Evolutionary conservation across 2,329 filamentous ascomycete species (phyloP).

Genomic region (Aspergillus proliferans): DNA sequence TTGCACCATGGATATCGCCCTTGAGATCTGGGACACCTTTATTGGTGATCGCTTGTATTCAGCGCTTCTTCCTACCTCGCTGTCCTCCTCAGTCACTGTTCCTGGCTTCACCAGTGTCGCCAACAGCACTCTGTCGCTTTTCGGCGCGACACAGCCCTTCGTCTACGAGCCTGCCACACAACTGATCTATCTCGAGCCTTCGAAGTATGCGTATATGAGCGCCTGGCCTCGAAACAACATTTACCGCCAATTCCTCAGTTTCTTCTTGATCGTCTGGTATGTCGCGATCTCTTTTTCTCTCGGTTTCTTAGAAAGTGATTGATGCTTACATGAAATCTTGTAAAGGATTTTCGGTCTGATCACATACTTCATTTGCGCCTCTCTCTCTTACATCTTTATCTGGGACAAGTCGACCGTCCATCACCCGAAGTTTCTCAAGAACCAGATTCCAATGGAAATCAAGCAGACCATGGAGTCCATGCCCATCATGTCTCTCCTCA

Average conservation of each 20-base stretch:
- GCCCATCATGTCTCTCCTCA: slow-evolving; percentile 75
- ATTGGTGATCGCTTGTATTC: slow-evolving; percentile 76
- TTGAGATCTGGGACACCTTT: slow-evolving; percentile 78
- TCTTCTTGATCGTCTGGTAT: slow-evolving; percentile 27
- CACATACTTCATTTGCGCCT: slow-evolving; percentile 76
- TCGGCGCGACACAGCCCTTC: slow-evolving; percentile 41
- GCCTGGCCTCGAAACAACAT: slow-evolving; percentile 25
- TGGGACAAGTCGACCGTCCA: slow-evolving; percentile 84
- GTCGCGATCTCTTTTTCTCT: background rate
- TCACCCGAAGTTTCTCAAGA: slow-evolving; percentile 89
- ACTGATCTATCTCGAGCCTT: slow-evolving; percentile 38
- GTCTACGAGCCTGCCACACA: slow-evolving; percentile 65
- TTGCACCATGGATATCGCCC: slow-evolving; percentile 75
- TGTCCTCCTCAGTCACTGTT: slow-evolving; percentile 49
- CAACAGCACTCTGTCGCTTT: slow-evolving; percentile 53
- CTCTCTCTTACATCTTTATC: slow-evolving; percentile 75
- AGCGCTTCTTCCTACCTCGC: slow-evolving; percentile 56
- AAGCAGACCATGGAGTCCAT: slow-evolving; percentile 66
- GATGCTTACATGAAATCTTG: background rate
- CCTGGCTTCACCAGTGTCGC: slow-evolving; percentile 47
- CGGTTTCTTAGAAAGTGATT: background rate
- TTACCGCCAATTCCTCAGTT: slow-evolving; percentile 18
- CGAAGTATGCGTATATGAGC: slow-evolving; percentile 21
- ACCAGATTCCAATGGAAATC: slow-evolving; percentile 83
- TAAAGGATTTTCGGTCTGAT: slow-evolving; percentile 72